These are phyloP conservation scores for Malassezia slooffiae DNA, from an alignment of 1,284 basidiomycete genomes.

Conservation along the genomic window DNA sequence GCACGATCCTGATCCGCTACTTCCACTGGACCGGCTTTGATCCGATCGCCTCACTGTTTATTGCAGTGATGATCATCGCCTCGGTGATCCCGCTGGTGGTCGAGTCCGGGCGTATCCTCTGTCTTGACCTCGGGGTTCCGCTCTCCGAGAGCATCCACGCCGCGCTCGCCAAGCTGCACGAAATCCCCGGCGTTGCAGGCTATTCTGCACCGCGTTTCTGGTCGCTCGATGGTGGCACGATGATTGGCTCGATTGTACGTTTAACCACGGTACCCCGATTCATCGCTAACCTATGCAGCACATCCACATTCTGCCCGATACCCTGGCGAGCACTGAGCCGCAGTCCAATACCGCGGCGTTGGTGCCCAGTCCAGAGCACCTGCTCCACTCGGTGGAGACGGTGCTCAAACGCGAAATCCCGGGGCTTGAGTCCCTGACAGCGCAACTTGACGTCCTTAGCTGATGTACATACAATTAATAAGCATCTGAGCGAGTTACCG, in stretches of 20 bases:
- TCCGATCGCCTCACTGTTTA: slow-evolving; percentile 92
- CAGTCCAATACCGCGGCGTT: too few relatives aligned
- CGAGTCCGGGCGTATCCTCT: slow-evolving; percentile 78
- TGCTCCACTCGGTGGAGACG: slow-evolving; percentile 26
- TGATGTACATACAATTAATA: too few relatives aligned
- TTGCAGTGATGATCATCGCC: slow-evolving; percentile 85
- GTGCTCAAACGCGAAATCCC: slow-evolving; percentile 25
- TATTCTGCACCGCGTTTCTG: slow-evolving; percentile 80
- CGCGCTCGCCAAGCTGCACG: slow-evolving; percentile 63
- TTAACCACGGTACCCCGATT: slow-evolving; percentile 16
- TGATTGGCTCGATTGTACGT: slow-evolving; percentile 74
- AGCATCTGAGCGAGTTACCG: too few relatives aligned
- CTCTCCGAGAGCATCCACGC: slow-evolving; percentile 58
- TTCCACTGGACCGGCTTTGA: slow-evolving; percentile 99
- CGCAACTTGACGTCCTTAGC: slow-evolving; percentile 41
- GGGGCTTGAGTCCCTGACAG: slow-evolving; percentile 27
- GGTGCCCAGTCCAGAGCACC: too few relatives aligned
- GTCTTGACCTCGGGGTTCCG: slow-evolving; percentile 67
- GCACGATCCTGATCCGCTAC: slow-evolving; percentile 83
- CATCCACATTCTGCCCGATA: slow-evolving; percentile 28
- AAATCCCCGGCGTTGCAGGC: slow-evolving; percentile 61
- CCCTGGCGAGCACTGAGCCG: too few relatives aligned
- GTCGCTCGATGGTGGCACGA: slow-evolving; percentile 76
- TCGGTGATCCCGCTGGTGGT: slow-evolving; percentile 89
- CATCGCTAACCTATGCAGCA: not conserved